Percentiles rank a stretch among this genome's conserved stretches.
phyloP scores from a whole-genome alignment of 2,329 filamentous ascomycete species.

The Ambrosiella cleistominuta region DNA sequence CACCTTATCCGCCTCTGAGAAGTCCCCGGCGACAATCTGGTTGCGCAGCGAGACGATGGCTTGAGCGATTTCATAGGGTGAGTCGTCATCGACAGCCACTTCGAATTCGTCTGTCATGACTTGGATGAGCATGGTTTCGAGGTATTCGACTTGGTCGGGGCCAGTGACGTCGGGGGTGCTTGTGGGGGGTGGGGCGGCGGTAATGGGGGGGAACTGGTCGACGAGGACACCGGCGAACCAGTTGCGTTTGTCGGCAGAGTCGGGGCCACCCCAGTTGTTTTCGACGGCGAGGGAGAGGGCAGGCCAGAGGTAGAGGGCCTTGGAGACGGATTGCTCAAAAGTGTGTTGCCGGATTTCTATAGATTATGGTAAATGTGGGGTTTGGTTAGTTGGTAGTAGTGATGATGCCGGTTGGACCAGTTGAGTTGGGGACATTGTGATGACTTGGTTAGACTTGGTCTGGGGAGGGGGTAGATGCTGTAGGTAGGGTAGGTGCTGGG shows the following conservation, averaged over 20 bases:
- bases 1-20: slow-evolving; percentile 46
- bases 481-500: no score
- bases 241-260: slow-evolving; percentile 74
- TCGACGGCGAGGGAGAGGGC: slow-evolving; percentile 73
- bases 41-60: slow-evolving; percentile 52
- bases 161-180: slow-evolving; percentile 16
- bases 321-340: slow-evolving; percentile 77
- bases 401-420: no score
- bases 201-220: slow-evolving; percentile 60
- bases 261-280: slow-evolving; percentile 74
- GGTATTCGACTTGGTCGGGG: slow-evolving; percentile 46
- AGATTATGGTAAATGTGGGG: no score
- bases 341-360: slow-evolving; percentile 39
- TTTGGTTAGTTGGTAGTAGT: no score
- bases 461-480: no score
- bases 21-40: slow-evolving; percentile 47
- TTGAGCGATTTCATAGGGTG: slow-evolving; percentile 53
- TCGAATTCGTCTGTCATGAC: slow-evolving; percentile 95
- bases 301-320: slow-evolving; percentile 73
- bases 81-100: slow-evolving; percentile 80
- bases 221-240: slow-evolving; percentile 84
- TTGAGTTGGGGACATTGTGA: no score
- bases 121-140: slow-evolving; percentile 72
- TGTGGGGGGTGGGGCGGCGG: slow-evolving; percentile 19
- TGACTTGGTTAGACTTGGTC: no score